A percentile compares a stretch with the other conserved stretches of the same genome.
phyloP scores from a whole-genome alignment of 23 red algal species.

The Gracilaria gracilis region DNA sequence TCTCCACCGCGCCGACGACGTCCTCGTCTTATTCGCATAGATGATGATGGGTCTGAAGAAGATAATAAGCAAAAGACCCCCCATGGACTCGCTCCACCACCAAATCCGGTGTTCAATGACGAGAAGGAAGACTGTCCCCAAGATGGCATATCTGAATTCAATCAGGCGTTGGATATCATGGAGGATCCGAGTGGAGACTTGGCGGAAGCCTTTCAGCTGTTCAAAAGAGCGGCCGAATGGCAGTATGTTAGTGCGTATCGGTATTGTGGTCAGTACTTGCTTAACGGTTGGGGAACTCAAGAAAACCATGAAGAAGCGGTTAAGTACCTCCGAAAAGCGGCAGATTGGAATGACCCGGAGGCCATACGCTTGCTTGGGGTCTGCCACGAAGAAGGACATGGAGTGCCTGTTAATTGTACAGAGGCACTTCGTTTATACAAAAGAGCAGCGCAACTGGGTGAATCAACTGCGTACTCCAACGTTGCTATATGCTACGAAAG shows the following conservation, averaged over 20 bases:
- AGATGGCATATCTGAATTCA: not conserved
- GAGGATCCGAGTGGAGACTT: not conserved
- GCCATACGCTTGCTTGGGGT: slow-evolving; percentile 18
- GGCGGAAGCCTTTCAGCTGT: slow-evolving; percentile 13
- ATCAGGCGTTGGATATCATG: not conserved
- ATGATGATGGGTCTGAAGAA: slow-evolving; percentile 17
- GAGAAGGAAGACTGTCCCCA: not conserved
- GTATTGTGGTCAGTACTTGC: slow-evolving; percentile 16
- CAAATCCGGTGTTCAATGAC: not conserved
- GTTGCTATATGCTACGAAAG: slow-evolving; percentile 61
- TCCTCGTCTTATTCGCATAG: not conserved
- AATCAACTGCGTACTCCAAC: slow-evolving; percentile 21
- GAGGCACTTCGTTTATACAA: slow-evolving; percentile 43
- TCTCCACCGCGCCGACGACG: slow-evolving; percentile 18
- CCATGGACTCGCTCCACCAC: not conserved
- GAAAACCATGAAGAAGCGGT: not conserved
- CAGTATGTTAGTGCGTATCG: not conserved
- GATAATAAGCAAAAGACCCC: not conserved
- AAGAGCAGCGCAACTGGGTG: slow-evolving; percentile 29
- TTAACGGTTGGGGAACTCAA: slow-evolving; percentile 11
- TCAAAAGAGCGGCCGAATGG: slow-evolving; percentile 21
- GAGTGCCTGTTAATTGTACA: not conserved
- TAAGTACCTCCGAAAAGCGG: slow-evolving; percentile 23
- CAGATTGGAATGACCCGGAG: slow-evolving; percentile 15
- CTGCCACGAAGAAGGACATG: slow-evolving; percentile 40